These are phyloP conservation scores for Crassisporium funariophilum DNA, from an alignment of 768 basidiomycete species.

Conservation along the genomic window DNA sequence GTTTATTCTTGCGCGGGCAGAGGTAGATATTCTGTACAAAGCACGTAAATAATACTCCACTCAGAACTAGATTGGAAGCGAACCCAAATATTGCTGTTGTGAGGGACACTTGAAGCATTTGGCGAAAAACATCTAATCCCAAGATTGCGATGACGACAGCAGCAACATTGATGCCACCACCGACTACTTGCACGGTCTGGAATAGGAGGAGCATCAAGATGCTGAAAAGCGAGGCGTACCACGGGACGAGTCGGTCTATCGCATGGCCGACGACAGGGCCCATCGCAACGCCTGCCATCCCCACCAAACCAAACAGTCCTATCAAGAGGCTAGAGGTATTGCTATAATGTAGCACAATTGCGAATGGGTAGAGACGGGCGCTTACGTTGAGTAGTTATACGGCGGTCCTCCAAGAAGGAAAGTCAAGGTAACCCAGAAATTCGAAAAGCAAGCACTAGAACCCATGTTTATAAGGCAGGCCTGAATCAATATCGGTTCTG, in stretches of 20 bases:
- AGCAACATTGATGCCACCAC: constrained; percentile 67
- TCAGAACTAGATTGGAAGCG: neutral
- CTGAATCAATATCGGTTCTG: constrained; percentile 80
- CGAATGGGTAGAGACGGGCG: constrained; percentile 9
- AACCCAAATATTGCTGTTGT: constrained; percentile 62
- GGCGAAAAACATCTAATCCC: constrained; percentile 74
- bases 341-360: neutral
- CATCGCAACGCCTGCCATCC: constrained; percentile 67
- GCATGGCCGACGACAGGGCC: constrained; percentile 70
- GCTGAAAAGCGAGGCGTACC: constrained; percentile 71
- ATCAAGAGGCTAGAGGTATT: constrained; percentile 46
- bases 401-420: constrained; percentile 79
- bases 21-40: constrained; percentile 37
- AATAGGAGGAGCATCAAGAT: constrained; percentile 49
- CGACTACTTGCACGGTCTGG: constrained; percentile 66
- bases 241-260: constrained; percentile 73
- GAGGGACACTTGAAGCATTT: constrained; percentile 70
- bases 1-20: constrained; percentile 72
- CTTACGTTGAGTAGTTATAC: constrained; percentile 75
- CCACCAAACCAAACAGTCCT: constrained; percentile 75
- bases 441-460: constrained; percentile 59
- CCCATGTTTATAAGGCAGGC: constrained; percentile 60
- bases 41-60: constrained; percentile 8
- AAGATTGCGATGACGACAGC: constrained; percentile 72
- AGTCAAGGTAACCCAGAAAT: constrained; percentile 76